Evolutionary conservation across 257 asterid species (phyloP).

Genomic region (Verbascum thapsus): DNA sequence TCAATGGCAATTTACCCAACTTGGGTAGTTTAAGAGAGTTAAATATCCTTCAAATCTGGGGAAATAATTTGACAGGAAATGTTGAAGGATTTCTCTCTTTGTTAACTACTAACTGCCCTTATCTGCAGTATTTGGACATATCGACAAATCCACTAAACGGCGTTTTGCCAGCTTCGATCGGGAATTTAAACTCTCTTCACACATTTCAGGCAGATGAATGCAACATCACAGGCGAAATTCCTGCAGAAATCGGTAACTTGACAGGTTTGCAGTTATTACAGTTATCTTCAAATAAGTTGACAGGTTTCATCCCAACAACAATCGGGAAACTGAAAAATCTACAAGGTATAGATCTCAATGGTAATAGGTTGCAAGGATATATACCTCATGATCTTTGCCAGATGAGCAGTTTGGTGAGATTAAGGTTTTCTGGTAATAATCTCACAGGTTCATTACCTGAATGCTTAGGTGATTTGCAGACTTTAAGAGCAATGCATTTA

Average conservation of each 20-base stretch:
- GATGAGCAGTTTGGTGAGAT: constrained; percentile 24
- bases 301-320: constrained; percentile 33
- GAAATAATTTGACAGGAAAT: constrained; percentile 30
- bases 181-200: constrained; percentile 21
- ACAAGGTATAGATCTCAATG: constrained; percentile 5
- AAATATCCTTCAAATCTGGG: background rate
- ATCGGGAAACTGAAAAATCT: constrained; percentile 27
- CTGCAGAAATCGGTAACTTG: constrained; percentile 38
- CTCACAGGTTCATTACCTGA: constrained; percentile 36
- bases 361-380: constrained; percentile 32
- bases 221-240: constrained; percentile 32
- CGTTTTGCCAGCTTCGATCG: constrained; percentile 34
- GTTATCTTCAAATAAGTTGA: constrained; percentile 24
- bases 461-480: constrained; percentile 34
- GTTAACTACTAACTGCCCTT: constrained; percentile 33
- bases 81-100: constrained; percentile 34
- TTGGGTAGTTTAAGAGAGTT: constrained; percentile 35
- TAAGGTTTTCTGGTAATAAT: constrained; percentile 28
- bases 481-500: constrained; percentile 22
- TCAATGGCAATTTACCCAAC: constrained; percentile 41
- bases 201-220: background rate
- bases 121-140: constrained; percentile 21
- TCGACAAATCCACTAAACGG: constrained; percentile 23
- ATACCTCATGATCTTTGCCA: constrained; percentile 36
- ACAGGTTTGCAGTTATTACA: constrained; percentile 11